phyloP scores from a whole-genome alignment of 2,329 filamentous ascomycete species.

The Fusarium acutatum region DNA sequence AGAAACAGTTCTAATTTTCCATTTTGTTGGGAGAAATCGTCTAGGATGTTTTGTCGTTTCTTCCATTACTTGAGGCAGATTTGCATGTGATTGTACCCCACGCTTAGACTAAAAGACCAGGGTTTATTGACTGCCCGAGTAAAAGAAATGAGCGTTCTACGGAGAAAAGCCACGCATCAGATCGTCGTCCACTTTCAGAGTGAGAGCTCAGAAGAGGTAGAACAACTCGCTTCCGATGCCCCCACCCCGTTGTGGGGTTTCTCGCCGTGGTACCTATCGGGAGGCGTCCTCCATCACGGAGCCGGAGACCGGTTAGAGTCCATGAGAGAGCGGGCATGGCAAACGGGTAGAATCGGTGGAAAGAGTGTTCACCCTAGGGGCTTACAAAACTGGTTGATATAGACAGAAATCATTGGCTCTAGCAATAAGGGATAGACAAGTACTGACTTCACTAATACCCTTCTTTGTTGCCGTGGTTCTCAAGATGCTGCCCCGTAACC shows the following conservation, averaged over 20 bases:
- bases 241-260: constrained; percentile 37
- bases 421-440: neutral
- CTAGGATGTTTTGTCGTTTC: neutral
- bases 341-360: constrained; percentile 33
- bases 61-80: neutral
- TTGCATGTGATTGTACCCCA: constrained; percentile 36
- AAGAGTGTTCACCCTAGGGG: neutral
- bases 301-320: constrained; percentile 35
- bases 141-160: constrained; percentile 16
- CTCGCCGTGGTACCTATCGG: constrained; percentile 38
- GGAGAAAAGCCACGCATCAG: constrained; percentile 12
- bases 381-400: neutral
- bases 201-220: constrained; percentile 1
- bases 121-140: neutral
- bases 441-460: neutral
- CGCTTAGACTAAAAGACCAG: constrained; percentile 14
- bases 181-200: neutral
- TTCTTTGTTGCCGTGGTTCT: neutral
- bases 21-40: constrained; percentile 11
- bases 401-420: neutral
- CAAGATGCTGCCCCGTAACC: neutral
- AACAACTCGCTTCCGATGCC: constrained; percentile 28
- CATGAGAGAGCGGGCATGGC: constrained; percentile 22
- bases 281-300: constrained; percentile 38
- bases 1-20: neutral